These are phyloP conservation scores for Dacryopinax spathularia DNA, from an alignment of 768 basidiomycete genomes.

Conservation along the genomic window DNA sequence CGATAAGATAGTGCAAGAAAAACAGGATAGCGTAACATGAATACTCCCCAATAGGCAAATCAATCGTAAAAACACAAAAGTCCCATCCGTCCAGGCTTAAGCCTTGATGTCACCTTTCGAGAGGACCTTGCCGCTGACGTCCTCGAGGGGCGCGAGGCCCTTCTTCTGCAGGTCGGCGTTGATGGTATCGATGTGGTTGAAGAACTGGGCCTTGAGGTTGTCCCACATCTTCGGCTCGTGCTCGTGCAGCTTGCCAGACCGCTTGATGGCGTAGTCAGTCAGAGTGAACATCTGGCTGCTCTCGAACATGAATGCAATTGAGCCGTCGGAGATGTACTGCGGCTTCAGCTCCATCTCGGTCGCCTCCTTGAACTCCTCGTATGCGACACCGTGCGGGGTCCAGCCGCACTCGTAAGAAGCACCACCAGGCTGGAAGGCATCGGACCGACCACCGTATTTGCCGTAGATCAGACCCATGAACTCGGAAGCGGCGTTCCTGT, in stretches of 20 bases:
- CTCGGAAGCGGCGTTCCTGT: slow-evolving; percentile 47
- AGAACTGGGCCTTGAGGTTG: slow-evolving; percentile 40
- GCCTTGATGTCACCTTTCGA: neutral
- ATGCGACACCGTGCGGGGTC: slow-evolving; percentile 48
- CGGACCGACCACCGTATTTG: slow-evolving; percentile 48
- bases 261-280: slow-evolving; percentile 49
- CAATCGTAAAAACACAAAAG: neutral
- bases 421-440: slow-evolving; percentile 47
- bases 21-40: neutral
- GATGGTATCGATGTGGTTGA: slow-evolving; percentile 43
- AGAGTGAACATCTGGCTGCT: slow-evolving; percentile 47
- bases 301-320: slow-evolving; percentile 52
- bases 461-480: slow-evolving; percentile 54
- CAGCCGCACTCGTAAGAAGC: slow-evolving; percentile 51
- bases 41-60: neutral
- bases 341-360: slow-evolving; percentile 39
- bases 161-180: slow-evolving; percentile 35
- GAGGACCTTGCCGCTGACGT: slow-evolving; percentile 9
- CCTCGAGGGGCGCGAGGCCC: slow-evolving; percentile 24
- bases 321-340: slow-evolving; percentile 38
- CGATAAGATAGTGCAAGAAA: neutral
- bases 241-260: slow-evolving; percentile 44
- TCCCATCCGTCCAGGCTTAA: neutral
- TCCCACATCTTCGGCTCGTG: slow-evolving; percentile 60
- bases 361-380: slow-evolving; percentile 47